Evolutionary conservation across 768 basidiomycete species (phyloP).

Genomic region (Lentinula sp.): DNA sequence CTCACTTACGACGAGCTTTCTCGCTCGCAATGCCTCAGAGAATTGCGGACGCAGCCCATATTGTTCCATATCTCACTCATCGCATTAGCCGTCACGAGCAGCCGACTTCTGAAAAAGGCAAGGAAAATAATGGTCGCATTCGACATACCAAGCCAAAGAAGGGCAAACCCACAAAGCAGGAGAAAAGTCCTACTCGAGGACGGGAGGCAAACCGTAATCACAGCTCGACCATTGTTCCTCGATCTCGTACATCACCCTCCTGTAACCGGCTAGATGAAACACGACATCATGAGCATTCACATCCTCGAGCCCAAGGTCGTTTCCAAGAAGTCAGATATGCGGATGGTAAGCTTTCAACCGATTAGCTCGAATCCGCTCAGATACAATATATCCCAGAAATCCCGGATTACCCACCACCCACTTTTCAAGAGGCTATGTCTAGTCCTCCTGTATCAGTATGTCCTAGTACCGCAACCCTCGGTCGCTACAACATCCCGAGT

Average conservation of each 20-base stretch:
- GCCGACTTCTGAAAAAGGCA: slow-evolving; percentile 40
- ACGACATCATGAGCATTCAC: not conserved
- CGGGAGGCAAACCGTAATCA: slow-evolving; percentile 32
- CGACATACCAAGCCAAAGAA: slow-evolving; percentile 42
- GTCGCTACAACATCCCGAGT: slow-evolving; percentile 6
- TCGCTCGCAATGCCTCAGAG: slow-evolving; percentile 19
- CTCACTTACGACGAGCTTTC: slow-evolving; percentile 3
- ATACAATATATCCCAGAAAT: slow-evolving; percentile 14
- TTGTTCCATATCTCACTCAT: slow-evolving; percentile 50
- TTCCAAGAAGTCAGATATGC: not conserved
- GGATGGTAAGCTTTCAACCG: not conserved
- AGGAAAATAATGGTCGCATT: slow-evolving; percentile 45
- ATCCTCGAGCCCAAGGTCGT: not conserved
- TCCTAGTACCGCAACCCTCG: slow-evolving; percentile 35
- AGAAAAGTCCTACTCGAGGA: slow-evolving; percentile 29
- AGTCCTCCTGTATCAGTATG: slow-evolving; percentile 34
- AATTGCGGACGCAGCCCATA: slow-evolving; percentile 43
- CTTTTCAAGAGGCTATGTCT: slow-evolving; percentile 65
- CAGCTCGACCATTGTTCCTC: not conserved
- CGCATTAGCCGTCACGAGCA: slow-evolving; percentile 50
- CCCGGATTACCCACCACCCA: slow-evolving; percentile 69
- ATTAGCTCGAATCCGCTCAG: slow-evolving; percentile 14
- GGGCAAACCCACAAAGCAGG: slow-evolving; percentile 25
- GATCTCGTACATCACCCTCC: not conserved
- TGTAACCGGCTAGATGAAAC: not conserved